phyloP scores from a whole-genome alignment of 2,329 filamentous ascomycete genomes.

The Cladophialophora exuberans region DNA sequence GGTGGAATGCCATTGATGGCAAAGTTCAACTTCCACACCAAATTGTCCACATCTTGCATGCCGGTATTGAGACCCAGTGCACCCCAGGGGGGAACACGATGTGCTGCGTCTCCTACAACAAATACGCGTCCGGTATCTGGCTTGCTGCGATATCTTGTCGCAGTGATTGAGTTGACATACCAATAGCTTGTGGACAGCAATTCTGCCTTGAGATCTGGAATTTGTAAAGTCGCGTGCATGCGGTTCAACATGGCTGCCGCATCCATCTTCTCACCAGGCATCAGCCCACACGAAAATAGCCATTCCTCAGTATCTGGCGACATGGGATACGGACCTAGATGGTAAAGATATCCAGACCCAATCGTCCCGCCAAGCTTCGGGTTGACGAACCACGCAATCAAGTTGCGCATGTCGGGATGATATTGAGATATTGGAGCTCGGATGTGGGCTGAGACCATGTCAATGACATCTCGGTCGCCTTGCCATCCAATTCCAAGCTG shows the following conservation, averaged over 20 bases:
- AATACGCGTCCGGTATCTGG: slow-evolving; percentile 34
- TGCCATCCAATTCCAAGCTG: slow-evolving; percentile 37
- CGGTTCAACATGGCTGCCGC: slow-evolving; percentile 34
- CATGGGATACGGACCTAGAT: slow-evolving; percentile 40
- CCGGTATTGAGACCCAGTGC: slow-evolving; percentile 37
- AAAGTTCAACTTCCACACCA: slow-evolving; percentile 32
- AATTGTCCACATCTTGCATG: slow-evolving; percentile 28
- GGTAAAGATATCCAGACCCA: slow-evolving; percentile 41
- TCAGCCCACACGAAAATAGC: slow-evolving; percentile 37
- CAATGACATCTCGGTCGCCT: slow-evolving; percentile 39
- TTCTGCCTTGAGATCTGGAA: slow-evolving; percentile 38
- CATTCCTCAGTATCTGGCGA: slow-evolving; percentile 38
- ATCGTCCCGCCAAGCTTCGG: slow-evolving; percentile 40
- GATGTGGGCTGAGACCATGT: slow-evolving; percentile 42
- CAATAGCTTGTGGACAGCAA: slow-evolving; percentile 40
- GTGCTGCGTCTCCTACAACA: slow-evolving; percentile 42
- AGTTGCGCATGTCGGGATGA: slow-evolving; percentile 37
- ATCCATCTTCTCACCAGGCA: slow-evolving; percentile 34
- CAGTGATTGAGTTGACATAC: slow-evolving; percentile 37
- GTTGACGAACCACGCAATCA: slow-evolving; percentile 43
- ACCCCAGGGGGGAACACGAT: slow-evolving; percentile 40
- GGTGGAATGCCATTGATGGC: slow-evolving; percentile 19
- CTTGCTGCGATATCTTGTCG: slow-evolving; percentile 35
- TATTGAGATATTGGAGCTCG: slow-evolving; percentile 34
- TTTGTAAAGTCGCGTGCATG: slow-evolving; percentile 35